A percentile compares a stretch with the other conserved stretches of the same genome.
Conservation (phyloP, 441 rosid genomes). For the Eutrema salsugineum region DNA sequence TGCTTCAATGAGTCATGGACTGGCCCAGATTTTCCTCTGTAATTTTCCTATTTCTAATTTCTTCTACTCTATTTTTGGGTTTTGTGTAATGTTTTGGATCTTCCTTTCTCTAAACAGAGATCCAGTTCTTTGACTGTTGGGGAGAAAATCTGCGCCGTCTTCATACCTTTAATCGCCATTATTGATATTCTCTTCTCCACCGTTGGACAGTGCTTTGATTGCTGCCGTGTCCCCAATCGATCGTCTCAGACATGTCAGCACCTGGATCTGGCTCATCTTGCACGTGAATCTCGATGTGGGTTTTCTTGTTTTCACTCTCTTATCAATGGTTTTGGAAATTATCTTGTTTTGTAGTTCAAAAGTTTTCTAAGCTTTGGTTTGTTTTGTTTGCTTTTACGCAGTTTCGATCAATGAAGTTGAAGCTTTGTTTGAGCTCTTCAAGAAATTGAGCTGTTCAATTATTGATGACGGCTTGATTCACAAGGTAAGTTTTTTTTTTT, state of each 20-base stretch:
- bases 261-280: constrained; percentile 50
- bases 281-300: constrained; percentile 56
- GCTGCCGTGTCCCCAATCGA: too few relatives aligned
- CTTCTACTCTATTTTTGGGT: not conserved
- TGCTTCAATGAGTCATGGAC: constrained; percentile 24
- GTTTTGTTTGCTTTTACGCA: too few relatives aligned
- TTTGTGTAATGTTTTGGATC: not conserved
- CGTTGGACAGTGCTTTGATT: constrained; percentile 47
- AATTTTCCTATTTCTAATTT: not conserved
- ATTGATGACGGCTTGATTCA: constrained; percentile 77
- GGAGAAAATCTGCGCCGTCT: constrained; percentile 59
- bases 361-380: not conserved
- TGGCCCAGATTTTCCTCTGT: constrained; percentile 24
- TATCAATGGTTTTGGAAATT: not conserved
- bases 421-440: constrained; percentile 68
- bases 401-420: constrained; percentile 80
- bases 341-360: not conserved
- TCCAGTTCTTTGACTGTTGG: constrained; percentile 58
- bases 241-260: constrained; percentile 10
- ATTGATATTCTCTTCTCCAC: constrained; percentile 42
- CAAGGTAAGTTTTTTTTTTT: constrained; percentile 52
- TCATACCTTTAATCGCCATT: constrained; percentile 50
- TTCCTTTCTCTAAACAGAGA: constrained; percentile 31
- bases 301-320: not conserved
- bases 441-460: constrained; percentile 73